Evolutionary conservation across 2,329 filamentous ascomycete genomes (phyloP), one percentile per base, ranked within the genome.

Genomic region (Cercospora sp.): DNA sequence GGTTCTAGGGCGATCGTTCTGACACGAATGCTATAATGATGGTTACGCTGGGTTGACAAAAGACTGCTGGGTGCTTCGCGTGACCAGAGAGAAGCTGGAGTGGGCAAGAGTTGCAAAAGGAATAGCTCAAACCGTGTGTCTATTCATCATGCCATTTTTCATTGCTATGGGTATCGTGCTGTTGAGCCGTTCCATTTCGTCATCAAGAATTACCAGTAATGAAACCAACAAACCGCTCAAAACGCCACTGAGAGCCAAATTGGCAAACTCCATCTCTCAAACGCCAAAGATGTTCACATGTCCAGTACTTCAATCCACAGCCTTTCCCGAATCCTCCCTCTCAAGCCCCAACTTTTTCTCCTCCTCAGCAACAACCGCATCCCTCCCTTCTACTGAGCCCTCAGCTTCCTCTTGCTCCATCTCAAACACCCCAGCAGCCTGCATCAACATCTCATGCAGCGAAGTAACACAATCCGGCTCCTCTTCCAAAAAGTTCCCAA

Each of bases 391-490:
- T 1, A n/a, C 26, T 2, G 2, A 2, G 1, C 5, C 55, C 6
- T 4, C 16, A 13, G n/a, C 1, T 31, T 26, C 62, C 18, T 45
- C 61, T 53, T 55, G 23, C n/a, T 48, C 30, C 26, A 31, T 55
- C 7, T 58, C 58, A 53, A 68, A 68, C 18, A 68, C 66, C 10
- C 55, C 59, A 16, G 63, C 62, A 13, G 58, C 66, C 51, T 64
- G 60, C 45, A 68, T 26, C 12, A 68, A 33, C 33, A 65, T 61
- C 63, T 65, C 66, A 51, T 68, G 66, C 18, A 68, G n/a, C 1
- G 63, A 62, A 12, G 66, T 68, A 1, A 68, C 66, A 39, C 66
- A 68, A 58, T 68, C 66, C 48, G 33, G 48, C 39, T 68, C 66
- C 4, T 62, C 51, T 53, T 68, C 58, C 58, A 68, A 16, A 23